These are phyloP conservation scores for Hypericum androsaemum DNA, from an alignment of 345 rosid genomes.

Conservation along the genomic window DNA sequence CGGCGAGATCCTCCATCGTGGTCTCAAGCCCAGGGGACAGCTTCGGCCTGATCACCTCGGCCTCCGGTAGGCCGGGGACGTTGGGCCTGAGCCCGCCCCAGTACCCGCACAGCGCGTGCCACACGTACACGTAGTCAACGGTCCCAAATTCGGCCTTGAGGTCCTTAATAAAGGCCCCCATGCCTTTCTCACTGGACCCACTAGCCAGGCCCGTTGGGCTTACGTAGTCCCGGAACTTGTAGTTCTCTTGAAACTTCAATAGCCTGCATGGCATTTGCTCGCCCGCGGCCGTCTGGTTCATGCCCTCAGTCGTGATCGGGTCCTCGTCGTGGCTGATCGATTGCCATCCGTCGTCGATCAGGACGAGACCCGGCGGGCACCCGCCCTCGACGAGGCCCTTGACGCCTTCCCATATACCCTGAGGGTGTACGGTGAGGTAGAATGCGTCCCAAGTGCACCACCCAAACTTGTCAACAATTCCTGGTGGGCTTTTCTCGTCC, in stretches of 20 bases:
- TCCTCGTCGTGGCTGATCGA: constrained; percentile 74
- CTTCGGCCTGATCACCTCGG: constrained; percentile 35
- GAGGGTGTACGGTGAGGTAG: constrained; percentile 75
- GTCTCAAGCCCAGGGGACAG: constrained; percentile 61
- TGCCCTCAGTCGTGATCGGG: constrained; percentile 62
- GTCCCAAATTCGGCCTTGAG: constrained; percentile 61
- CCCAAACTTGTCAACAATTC: constrained; percentile 84
- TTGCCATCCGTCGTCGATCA: constrained; percentile 98
- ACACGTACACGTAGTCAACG: constrained; percentile 75
- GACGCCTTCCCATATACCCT: constrained; percentile 69
- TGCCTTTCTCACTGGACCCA: constrained; percentile 33
- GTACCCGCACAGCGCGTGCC: constrained; percentile 96
- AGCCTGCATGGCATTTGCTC: constrained; percentile 98
- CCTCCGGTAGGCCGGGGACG: constrained; percentile 51
- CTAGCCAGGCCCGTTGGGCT: constrained; percentile 23
- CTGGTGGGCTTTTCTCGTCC: constrained; percentile 76
- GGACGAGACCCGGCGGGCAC: constrained; percentile 87
- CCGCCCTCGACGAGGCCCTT: constrained; percentile 72
- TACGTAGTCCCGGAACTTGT: constrained; percentile 66
- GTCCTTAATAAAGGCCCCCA: constrained; percentile 74
- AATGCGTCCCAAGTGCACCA: constrained; percentile 99
- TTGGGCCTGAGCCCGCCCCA: constrained; percentile 91
- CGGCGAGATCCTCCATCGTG: constrained; percentile 90
- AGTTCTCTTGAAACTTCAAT: constrained; percentile 66
- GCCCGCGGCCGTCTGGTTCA: constrained; percentile 61